Evolutionary conservation across 768 basidiomycete species (phyloP).

Genomic region (Pisolithus microcarpus): DNA sequence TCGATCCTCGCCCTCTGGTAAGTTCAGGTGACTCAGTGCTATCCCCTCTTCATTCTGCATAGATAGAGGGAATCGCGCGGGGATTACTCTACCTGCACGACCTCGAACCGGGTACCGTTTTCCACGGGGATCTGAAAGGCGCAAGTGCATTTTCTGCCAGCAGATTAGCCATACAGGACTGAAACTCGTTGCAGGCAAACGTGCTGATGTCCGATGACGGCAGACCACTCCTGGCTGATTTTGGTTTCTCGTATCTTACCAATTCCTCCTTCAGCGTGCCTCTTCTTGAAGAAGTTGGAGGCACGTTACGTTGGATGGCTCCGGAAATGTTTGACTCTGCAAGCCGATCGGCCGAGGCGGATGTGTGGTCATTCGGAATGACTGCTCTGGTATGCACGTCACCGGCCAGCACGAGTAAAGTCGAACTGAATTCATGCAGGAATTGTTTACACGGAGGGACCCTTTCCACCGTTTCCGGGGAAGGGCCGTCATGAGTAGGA

Average conservation of each 20-base stretch:
- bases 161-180: neutral
- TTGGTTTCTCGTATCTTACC: neutral
- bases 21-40: neutral
- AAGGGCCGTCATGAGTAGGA: neutral
- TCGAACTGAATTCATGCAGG: neutral
- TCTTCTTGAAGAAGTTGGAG: neutral
- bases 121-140: neutral
- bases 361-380: neutral
- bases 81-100: neutral
- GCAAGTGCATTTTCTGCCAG: neutral
- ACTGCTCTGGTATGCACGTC: neutral
- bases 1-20: neutral
- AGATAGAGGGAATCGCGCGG: neutral
- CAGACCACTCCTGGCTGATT: neutral
- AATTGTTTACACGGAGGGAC: neutral
- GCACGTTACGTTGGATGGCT: neutral
- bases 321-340: neutral
- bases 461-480: neutral
- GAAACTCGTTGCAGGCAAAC: neutral
- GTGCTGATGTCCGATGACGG: neutral
- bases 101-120: neutral
- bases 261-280: neutral
- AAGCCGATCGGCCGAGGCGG: too few species aligned
- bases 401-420: neutral
- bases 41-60: neutral